Evolutionary conservation across 495 filamentous ascomycete species (phyloP), one percentile per base, ranked within the genome.

Genomic region (Penicillium crystallinum): DNA sequence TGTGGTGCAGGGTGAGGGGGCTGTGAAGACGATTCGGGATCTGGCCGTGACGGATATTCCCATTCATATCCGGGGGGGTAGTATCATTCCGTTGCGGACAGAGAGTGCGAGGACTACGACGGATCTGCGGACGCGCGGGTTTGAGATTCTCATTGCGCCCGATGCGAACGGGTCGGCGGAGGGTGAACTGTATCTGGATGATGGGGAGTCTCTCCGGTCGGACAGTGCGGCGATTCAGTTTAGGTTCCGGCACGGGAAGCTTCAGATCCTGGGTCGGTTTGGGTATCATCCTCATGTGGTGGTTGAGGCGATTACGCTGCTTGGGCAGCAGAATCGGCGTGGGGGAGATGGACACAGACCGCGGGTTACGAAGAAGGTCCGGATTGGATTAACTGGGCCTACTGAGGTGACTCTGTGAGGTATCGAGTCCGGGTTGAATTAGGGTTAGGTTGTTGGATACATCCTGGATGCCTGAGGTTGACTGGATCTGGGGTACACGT

Each of bases 61-160:
- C 30, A 70, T 91, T 5, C 83, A 82, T 65, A 76, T 88, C 55
- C 74, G 79, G 19, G 85, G 86, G 8, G 88, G 88, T 19, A 74
- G 72, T 46, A 84, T 92, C 58, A 59, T 89, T 36, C 87, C 88
- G 0, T 58, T 81, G 27, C 77, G 88, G 4, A 62, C 73, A 9
- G 71, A 75, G 33, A 75, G 75, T 39, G 82, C 81, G 9, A 84
- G 81, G 67, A 91, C 88, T 4, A 91, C 87, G 3, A 70, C 75
- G 9, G 81, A 81, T 43, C 63, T 91, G 25, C 77, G 88, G 29
- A 71, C 77, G 53, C 70, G 82, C 58, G 67, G 81, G 46, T 90
- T 90, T 69, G 78, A 85, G 62, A 66, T 92, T 37, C 51, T 91
- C 29, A 72, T 92, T 29, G 81, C 88, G 1, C 75, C 86, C 0